Evolutionary conservation across 148 eudicot species (phyloP).

Genomic region (Agrostemma githago): DNA sequence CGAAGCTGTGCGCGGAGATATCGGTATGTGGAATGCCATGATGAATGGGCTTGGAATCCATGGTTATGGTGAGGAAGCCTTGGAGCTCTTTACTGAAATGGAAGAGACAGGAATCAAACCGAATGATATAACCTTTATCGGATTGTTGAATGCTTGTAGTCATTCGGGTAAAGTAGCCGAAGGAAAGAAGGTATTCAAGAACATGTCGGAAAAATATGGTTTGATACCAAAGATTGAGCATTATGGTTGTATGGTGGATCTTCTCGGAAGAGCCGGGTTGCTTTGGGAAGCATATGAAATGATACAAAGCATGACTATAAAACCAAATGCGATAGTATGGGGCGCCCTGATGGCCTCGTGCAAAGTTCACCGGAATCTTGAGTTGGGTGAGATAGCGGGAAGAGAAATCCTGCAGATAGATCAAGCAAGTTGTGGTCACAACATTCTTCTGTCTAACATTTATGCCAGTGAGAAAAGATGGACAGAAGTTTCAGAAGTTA

Average conservation of each 20-base stretch:
- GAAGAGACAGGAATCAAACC: constrained; percentile 16
- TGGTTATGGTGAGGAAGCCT: constrained; percentile 28
- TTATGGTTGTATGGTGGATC: constrained; percentile 62
- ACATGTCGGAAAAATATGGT: constrained; percentile 33
- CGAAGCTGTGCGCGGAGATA: constrained; percentile 26
- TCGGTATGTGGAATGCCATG: constrained; percentile 34
- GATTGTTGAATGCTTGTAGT: constrained; percentile 35
- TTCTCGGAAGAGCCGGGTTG: constrained; percentile 52
- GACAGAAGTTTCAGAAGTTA: constrained; percentile 36
- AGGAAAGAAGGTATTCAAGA: constrained; percentile 30
- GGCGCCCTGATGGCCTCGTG: constrained; percentile 57
- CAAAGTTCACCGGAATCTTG: constrained; percentile 39
- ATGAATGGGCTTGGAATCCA: constrained; percentile 32
- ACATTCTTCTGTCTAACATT: constrained; percentile 45
- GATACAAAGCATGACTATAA: constrained; percentile 47
- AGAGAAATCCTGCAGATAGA: constrained; percentile 37
- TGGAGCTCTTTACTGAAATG: constrained; percentile 29
- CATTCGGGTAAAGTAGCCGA: constrained; percentile 34
- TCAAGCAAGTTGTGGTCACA: constrained; percentile 55
- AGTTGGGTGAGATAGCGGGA: constrained; percentile 57
- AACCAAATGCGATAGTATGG: constrained; percentile 52
- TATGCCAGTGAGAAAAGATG: constrained; percentile 44
- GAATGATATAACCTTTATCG: constrained; percentile 34
- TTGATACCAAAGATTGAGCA: constrained; percentile 51
- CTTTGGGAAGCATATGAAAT: constrained; percentile 43